Evolutionary conservation across 352 stramenopile genomes (phyloP).

Genomic region (Pythium phragmitis): DNA sequence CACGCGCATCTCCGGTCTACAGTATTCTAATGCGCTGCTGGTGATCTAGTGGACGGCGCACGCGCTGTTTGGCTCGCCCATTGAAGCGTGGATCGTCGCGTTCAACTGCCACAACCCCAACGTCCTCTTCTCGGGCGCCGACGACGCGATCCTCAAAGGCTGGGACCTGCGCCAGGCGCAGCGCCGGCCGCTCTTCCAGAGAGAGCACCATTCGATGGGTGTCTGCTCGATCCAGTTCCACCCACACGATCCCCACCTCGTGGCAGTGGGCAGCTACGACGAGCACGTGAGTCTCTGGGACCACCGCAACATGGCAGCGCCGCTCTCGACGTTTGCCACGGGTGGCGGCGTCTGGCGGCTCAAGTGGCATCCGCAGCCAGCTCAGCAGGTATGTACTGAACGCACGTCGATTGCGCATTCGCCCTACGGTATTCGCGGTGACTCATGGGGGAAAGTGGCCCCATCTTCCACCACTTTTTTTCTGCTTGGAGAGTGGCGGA

Average conservation of each 20-base stretch:
- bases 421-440: slow-evolving; percentile 2
- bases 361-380: slow-evolving; percentile 70
- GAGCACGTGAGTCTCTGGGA: slow-evolving; percentile 81
- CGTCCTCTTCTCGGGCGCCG: slow-evolving; percentile 75
- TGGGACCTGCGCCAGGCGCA: slow-evolving; percentile 60
- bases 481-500: no score
- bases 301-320: slow-evolving; percentile 52
- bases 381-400: slow-evolving; percentile 41
- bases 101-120: slow-evolving; percentile 80
- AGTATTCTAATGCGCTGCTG: not conserved
- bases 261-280: slow-evolving; percentile 86
- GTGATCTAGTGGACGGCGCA: slow-evolving; percentile 62
- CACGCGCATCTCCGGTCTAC: slow-evolving; percentile 7
- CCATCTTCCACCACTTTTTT: no score
- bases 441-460: slow-evolving; percentile 8
- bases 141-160: slow-evolving; percentile 76
- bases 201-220: slow-evolving; percentile 71
- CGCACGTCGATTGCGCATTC: not conserved
- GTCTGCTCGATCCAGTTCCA: slow-evolving; percentile 88
- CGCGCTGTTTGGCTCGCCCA: slow-evolving; percentile 69
- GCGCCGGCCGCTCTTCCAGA: slow-evolving; percentile 50
- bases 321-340: slow-evolving; percentile 43
- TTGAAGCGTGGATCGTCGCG: slow-evolving; percentile 83
- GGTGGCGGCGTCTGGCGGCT: slow-evolving; percentile 81
- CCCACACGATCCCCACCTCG: slow-evolving; percentile 52